A percentile compares a stretch with the other conserved stretches of the same genome.
Evolutionary conservation across 2,329 filamentous ascomycete species (phyloP).

Genomic region (Trichoderma sp.): DNA sequence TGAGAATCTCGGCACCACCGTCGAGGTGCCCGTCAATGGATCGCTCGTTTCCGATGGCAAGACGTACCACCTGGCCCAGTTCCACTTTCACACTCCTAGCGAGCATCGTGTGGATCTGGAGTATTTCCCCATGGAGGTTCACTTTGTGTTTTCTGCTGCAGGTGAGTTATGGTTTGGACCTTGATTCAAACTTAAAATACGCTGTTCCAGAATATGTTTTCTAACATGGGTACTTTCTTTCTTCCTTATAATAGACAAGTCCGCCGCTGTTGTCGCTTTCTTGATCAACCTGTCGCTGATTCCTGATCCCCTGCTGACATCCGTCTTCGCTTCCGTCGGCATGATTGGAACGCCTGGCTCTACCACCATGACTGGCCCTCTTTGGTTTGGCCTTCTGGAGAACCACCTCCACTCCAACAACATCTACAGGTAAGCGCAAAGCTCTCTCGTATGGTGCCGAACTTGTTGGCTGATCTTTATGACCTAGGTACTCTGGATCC

Average conservation of each 20-base stretch:
- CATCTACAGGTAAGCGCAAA: constrained; percentile 27
- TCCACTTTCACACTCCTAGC: constrained; percentile 59
- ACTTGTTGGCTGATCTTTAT: not conserved
- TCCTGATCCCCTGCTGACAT: constrained; percentile 31
- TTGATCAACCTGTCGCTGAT: constrained; percentile 11
- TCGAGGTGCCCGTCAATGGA: constrained; percentile 48
- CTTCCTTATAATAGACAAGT: constrained; percentile 1
- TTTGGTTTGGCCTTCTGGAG: constrained; percentile 43
- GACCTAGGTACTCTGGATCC: constrained; percentile 51
- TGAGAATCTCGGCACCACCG: constrained; percentile 51
- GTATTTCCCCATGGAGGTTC: constrained; percentile 31
- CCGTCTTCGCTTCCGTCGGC: constrained; percentile 38
- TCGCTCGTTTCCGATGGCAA: constrained; percentile 40
- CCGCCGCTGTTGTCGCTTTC: constrained; percentile 29
- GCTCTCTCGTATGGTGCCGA: not conserved
- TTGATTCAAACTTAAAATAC: not conserved
- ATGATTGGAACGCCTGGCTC: constrained; percentile 40
- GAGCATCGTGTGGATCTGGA: constrained; percentile 51
- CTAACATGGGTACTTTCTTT: not conserved
- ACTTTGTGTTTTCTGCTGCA: constrained; percentile 29
- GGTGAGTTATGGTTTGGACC: not conserved
- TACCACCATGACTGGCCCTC: constrained; percentile 32
- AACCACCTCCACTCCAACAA: constrained; percentile 33
- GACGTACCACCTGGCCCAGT: constrained; percentile 48
- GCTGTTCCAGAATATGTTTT: not conserved